phyloP scores from a whole-genome alignment of 768 basidiomycete species.

The Xanthoconium stramineum region DNA sequence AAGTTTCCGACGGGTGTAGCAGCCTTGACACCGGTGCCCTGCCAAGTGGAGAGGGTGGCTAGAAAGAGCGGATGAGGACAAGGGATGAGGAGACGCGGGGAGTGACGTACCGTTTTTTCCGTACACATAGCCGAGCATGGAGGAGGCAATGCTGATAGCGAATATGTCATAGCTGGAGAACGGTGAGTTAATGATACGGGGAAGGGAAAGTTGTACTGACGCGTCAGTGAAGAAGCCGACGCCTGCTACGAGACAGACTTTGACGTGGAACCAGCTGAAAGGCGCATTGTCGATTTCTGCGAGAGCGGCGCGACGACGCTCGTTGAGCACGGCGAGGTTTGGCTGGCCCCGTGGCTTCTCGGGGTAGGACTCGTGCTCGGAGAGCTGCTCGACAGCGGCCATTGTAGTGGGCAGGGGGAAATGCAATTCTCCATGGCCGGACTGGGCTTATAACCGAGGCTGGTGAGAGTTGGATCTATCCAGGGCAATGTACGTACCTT shows the following conservation, averaged over 20 bases:
- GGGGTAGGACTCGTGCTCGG: conserved; percentile 29
- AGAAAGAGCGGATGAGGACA: neutral
- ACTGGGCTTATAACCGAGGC: neutral
- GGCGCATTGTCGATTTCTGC: conserved; percentile 83
- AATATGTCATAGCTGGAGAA: conserved; percentile 68
- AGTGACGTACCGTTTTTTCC: conserved; percentile 29
- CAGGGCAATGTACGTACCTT: conserved; percentile 15
- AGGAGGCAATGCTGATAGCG: conserved; percentile 81
- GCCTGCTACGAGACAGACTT: conserved; percentile 66
- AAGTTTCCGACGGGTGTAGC: conserved; percentile 76
- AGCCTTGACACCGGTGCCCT: conserved; percentile 75
- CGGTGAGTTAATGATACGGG: neutral
- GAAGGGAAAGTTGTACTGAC: conserved; percentile 33
- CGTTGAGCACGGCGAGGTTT: conserved; percentile 49
- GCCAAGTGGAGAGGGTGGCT: conserved; percentile 44
- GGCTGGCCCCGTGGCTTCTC: conserved; percentile 19
- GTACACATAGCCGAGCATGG: conserved; percentile 85
- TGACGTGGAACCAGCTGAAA: conserved; percentile 85
- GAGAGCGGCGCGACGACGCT: conserved; percentile 75
- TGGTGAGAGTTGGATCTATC: neutral
- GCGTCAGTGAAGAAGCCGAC: conserved; percentile 92
- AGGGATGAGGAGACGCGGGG: too few species aligned
- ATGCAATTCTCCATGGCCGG: too few species aligned
- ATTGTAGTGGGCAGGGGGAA: conserved; percentile 4
- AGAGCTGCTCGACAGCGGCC: conserved; percentile 23